These are phyloP conservation scores for Hordeum vulgare DNA, from an alignment of 176 grass and related monocot species.

Conservation along the genomic window DNA sequence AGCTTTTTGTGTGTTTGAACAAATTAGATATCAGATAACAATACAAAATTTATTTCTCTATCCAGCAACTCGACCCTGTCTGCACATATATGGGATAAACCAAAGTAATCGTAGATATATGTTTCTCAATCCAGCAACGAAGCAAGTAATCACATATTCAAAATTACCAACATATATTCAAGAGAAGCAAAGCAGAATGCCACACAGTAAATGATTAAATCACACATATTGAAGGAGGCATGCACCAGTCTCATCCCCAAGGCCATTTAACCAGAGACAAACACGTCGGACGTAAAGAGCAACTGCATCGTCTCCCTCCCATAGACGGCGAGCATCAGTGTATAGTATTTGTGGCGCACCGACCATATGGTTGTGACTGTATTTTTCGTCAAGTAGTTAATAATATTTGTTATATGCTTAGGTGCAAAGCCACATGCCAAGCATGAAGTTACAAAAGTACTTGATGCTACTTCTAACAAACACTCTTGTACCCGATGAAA, in stretches of 20 bases:
- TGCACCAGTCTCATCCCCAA: slow-evolving; percentile 70
- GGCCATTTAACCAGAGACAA: slow-evolving; percentile 67
- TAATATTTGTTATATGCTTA: too few species aligned
- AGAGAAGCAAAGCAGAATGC: background rate
- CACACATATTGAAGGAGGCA: background rate
- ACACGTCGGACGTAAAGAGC: slow-evolving; percentile 56
- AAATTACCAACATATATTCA: background rate
- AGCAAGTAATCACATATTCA: background rate
- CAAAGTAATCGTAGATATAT: background rate
- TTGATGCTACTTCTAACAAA: too few species aligned
- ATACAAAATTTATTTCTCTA: background rate
- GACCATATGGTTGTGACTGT: too few species aligned
- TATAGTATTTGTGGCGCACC: too few species aligned
- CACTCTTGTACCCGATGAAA: too few species aligned
- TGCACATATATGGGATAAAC: background rate
- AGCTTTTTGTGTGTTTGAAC: too few species aligned
- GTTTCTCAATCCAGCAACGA: background rate
- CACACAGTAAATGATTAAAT: background rate
- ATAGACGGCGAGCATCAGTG: slow-evolving; percentile 47
- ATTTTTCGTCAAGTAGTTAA: too few species aligned
- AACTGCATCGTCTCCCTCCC: slow-evolving; percentile 73
- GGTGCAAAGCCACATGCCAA: too few species aligned
- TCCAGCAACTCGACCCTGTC: background rate
- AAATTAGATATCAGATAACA: background rate
- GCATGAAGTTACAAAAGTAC: too few species aligned